phyloP scores from a whole-genome alignment of 768 basidiomycete species.

The Dioszegia aurantiaca region DNA sequence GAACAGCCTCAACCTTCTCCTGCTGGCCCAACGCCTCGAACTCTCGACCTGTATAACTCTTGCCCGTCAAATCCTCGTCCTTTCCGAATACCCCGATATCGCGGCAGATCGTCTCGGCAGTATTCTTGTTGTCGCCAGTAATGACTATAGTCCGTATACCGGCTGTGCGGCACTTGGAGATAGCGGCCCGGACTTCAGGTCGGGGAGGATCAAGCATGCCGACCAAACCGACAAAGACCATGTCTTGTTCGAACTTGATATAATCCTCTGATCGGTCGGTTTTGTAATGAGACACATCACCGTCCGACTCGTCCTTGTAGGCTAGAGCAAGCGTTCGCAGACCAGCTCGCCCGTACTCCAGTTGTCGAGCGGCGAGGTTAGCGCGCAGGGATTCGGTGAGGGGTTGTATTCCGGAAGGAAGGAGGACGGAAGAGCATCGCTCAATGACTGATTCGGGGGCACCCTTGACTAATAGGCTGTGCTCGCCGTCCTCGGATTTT shows the following conservation, averaged over 20 bases:
- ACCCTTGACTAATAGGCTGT: slow-evolving; percentile 81
- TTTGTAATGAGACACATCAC: slow-evolving; percentile 75
- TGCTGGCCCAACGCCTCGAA: slow-evolving; percentile 74
- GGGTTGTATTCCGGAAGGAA: slow-evolving; percentile 60
- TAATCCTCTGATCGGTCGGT: slow-evolving; percentile 78
- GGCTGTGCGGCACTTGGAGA: slow-evolving; percentile 84
- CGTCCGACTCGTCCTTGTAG: slow-evolving; percentile 72
- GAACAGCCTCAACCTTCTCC: slow-evolving; percentile 81
- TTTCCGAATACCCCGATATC: slow-evolving; percentile 90
- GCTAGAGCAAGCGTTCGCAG: slow-evolving; percentile 90
- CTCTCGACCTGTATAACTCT: slow-evolving; percentile 92
- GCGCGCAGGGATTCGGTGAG: slow-evolving; percentile 64
- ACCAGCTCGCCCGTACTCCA: slow-evolving; percentile 73
- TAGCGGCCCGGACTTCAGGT: slow-evolving; percentile 80
- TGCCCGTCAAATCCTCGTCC: slow-evolving; percentile 83
- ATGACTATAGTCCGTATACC: slow-evolving; percentile 96
- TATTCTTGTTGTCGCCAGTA: slow-evolving; percentile 96
- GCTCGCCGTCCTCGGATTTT: slow-evolving; percentile 59
- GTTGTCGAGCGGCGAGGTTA: slow-evolving; percentile 64
- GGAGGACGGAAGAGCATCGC: slow-evolving; percentile 61
- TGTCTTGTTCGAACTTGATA: slow-evolving; percentile 79
- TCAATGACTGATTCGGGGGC: slow-evolving; percentile 94
- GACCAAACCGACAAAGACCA: slow-evolving; percentile 91
- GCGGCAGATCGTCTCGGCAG: slow-evolving; percentile 93
- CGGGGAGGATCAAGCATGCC: slow-evolving; percentile 98